A percentile compares a stretch with the other conserved stretches of the same genome.
phyloP scores from a whole-genome alignment of 2,329 filamentous ascomycete species.

The Cadophora gregata region DNA sequence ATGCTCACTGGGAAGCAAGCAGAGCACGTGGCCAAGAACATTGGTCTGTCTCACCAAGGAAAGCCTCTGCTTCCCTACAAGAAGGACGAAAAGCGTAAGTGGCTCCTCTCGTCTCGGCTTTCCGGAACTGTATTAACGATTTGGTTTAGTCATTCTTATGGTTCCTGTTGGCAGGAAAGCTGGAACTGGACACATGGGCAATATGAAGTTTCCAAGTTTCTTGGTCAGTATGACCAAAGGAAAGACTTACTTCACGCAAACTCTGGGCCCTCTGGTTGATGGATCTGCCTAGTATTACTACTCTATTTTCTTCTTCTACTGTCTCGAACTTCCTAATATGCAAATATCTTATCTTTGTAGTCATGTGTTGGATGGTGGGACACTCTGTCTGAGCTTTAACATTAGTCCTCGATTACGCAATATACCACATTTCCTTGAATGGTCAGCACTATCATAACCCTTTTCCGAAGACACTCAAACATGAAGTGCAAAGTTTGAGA shows the following conservation, averaged over 20 bases:
- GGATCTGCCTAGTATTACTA: constrained; percentile 34
- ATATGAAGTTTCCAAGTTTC: constrained; percentile 39
- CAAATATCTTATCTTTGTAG: not conserved
- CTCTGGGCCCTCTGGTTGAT: constrained; percentile 31
- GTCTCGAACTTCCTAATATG: not conserved
- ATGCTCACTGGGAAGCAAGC: constrained; percentile 35
- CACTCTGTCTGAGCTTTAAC: too few species aligned
- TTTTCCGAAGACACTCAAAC: too few species aligned
- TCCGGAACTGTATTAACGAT: not conserved
- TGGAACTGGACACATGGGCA: constrained; percentile 42
- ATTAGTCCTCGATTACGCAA: too few species aligned
- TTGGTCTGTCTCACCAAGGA: constrained; percentile 30
- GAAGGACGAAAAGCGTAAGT: constrained; percentile 28
- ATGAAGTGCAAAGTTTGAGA: too few species aligned
- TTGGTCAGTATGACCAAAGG: constrained; percentile 35
- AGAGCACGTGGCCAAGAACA: constrained; percentile 37
- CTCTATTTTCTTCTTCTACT: not conserved
- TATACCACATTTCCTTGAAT: too few species aligned
- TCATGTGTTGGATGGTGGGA: too few species aligned
- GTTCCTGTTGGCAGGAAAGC: constrained; percentile 50
- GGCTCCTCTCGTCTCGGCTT: not conserved
- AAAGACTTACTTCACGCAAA: constrained; percentile 40
- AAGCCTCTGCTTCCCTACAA: constrained; percentile 35
- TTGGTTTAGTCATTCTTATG: constrained; percentile 24
- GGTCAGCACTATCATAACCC: too few species aligned